A percentile compares a stretch with the other conserved stretches of the same genome.
phyloP scores from a whole-genome alignment of 495 filamentous ascomycete species.

The Penicillium antarcticum region DNA sequence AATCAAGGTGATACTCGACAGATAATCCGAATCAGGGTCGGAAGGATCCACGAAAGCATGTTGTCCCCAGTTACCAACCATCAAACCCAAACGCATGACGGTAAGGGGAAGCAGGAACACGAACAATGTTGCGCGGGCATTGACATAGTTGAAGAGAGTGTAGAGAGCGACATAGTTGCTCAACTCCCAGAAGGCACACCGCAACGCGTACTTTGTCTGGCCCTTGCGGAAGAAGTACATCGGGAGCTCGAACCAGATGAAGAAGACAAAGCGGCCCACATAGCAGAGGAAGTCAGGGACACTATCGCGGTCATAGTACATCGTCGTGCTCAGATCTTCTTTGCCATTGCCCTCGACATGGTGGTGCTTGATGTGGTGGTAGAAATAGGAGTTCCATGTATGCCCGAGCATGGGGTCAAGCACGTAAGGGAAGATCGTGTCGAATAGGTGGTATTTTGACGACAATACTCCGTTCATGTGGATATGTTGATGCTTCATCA shows the following conservation, averaged over 20 bases:
- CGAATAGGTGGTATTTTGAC: slow-evolving; percentile 47
- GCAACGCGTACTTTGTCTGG: slow-evolving; percentile 47
- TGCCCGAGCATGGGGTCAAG: slow-evolving; percentile 74
- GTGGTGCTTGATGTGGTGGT: slow-evolving; percentile 83
- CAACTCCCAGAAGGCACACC: slow-evolving; percentile 55
- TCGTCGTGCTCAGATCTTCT: slow-evolving; percentile 68
- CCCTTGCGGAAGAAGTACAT: slow-evolving; percentile 63
- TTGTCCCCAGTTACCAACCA: slow-evolving; percentile 76
- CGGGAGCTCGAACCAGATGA: slow-evolving; percentile 73
- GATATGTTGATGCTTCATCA: slow-evolving; percentile 83
- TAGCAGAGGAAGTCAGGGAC: slow-evolving; percentile 62
- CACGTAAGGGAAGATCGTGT: slow-evolving; percentile 67
- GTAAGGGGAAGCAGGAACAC: slow-evolving; percentile 59
- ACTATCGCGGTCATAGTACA: slow-evolving; percentile 72
- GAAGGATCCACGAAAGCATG: slow-evolving; percentile 69
- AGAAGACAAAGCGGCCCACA: slow-evolving; percentile 65
- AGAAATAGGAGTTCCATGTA: slow-evolving; percentile 81
- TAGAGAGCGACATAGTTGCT: slow-evolving; percentile 49
- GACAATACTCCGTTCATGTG: slow-evolving; percentile 69
- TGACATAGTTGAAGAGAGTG: slow-evolving; percentile 41
- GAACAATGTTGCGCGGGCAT: slow-evolving; percentile 52
- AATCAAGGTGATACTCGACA: slow-evolving; percentile 69
- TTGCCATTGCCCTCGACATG: slow-evolving; percentile 81
- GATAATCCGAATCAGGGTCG: slow-evolving; percentile 66
- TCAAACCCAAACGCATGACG: slow-evolving; percentile 59